phyloP scores from a whole-genome alignment of 1,284 basidiomycete species.

The Ganoderma leucocontextum region DNA sequence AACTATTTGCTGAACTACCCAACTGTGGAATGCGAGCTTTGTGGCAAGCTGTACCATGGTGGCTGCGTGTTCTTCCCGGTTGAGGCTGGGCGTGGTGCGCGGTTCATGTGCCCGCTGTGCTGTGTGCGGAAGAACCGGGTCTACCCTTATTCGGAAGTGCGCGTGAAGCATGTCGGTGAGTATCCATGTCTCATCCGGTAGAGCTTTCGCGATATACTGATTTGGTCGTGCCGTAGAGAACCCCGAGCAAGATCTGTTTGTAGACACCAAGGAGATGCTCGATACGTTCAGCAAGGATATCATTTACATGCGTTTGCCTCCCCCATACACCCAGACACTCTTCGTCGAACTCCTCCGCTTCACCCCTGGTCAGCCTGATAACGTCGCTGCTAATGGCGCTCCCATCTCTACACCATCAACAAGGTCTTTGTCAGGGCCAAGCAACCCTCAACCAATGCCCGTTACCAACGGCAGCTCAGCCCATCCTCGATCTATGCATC shows the following conservation, averaged over 20 bases:
- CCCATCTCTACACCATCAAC: conserved; percentile 14
- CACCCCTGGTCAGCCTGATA: conserved; percentile 56
- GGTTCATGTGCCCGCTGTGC: conserved; percentile 76
- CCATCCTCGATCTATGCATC: conserved; percentile 40
- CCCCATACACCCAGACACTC: conserved; percentile 70
- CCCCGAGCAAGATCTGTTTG: conserved; percentile 60
- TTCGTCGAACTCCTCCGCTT: conserved; percentile 80
- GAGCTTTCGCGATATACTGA: neutral
- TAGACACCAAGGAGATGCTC: conserved; percentile 76
- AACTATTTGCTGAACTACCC: conserved; percentile 64
- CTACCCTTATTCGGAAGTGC: conserved; percentile 77
- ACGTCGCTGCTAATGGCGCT: conserved; percentile 32
- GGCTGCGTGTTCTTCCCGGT: conserved; percentile 78
- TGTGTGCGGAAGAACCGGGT: conserved; percentile 72
- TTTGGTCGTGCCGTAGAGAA: conserved; percentile 45
- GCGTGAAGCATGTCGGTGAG: conserved; percentile 72
- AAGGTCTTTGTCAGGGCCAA: conserved; percentile 16
- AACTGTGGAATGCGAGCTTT: conserved; percentile 71
- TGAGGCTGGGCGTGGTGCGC: conserved; percentile 44
- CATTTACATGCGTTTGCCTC: conserved; percentile 69
- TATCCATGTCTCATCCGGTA: conserved; percentile 29
- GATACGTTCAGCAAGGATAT: conserved; percentile 77
- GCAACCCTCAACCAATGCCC: conserved; percentile 43
- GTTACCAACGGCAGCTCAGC: conserved; percentile 41
- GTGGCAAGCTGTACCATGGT: conserved; percentile 73